These are phyloP conservation scores for Lineolata rhizophorae DNA, from an alignment of 495 filamentous ascomycete genomes.

Conservation along the genomic window DNA sequence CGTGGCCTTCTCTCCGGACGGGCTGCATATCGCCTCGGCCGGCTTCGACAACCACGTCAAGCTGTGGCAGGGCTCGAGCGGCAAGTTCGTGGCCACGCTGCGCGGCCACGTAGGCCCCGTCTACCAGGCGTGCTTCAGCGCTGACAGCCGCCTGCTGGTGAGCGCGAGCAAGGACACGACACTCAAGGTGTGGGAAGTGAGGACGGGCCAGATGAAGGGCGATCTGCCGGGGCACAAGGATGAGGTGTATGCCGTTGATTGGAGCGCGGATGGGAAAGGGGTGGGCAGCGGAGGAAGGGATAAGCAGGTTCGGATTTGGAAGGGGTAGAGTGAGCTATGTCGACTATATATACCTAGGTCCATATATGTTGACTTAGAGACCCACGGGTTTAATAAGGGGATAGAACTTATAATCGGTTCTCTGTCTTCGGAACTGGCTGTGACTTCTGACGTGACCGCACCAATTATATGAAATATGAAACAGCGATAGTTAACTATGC, in stretches of 20 bases:
- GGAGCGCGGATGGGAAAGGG: constrained; percentile 66
- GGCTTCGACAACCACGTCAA: constrained; percentile 88
- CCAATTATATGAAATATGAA: no score
- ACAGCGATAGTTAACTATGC: no score
- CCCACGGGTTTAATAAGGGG: no score
- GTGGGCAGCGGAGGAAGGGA: constrained; percentile 86
- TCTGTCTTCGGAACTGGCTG: no score
- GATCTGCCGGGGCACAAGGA: constrained; percentile 90
- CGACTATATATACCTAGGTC: no score
- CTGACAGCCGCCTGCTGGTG: constrained; percentile 69
- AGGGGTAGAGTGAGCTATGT: no score
- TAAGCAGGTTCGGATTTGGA: constrained; percentile 75
- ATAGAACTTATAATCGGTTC: no score
- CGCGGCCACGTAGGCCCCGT: constrained; percentile 78
- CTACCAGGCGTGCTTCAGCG: constrained; percentile 74
- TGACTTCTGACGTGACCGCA: no score
- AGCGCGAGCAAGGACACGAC: constrained; percentile 84
- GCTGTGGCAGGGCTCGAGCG: constrained; percentile 55
- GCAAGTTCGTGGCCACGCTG: constrained; percentile 65
- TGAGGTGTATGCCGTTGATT: constrained; percentile 86
- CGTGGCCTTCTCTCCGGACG: constrained; percentile 82
- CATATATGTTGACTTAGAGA: no score
- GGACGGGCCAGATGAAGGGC: constrained; percentile 56
- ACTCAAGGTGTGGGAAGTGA: constrained; percentile 80
- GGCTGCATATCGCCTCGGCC: constrained; percentile 62